Evolutionary conservation across 169 alveolate genomes (phyloP).

Genomic region (Besnoitia besnoiti): DNA sequence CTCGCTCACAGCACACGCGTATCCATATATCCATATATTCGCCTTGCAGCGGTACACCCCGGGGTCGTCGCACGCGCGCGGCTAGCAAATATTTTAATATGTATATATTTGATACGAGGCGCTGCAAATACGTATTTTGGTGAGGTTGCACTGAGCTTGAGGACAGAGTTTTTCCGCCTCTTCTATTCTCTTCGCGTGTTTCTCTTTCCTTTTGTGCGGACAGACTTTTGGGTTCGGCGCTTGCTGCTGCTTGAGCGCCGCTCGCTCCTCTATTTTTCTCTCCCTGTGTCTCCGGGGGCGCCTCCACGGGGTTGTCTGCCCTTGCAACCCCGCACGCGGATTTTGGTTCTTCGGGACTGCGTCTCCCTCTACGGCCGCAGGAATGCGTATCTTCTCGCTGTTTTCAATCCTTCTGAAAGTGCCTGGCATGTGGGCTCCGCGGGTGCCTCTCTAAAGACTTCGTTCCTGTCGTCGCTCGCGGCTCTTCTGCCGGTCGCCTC

Average conservation of each 20-base stretch:
- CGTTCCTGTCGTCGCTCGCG: neutral
- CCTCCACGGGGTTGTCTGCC: slow-evolving; percentile 31
- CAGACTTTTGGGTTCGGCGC: slow-evolving; percentile 39
- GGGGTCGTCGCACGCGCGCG: too few species aligned
- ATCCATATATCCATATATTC: too few species aligned
- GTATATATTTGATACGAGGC: too few species aligned
- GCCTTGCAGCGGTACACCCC: too few species aligned
- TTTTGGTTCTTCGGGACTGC: neutral
- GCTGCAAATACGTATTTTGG: too few species aligned
- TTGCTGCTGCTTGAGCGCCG: slow-evolving; percentile 12
- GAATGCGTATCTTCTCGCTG: neutral
- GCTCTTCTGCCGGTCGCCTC: neutral
- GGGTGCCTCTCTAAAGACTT: neutral
- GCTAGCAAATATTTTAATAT: too few species aligned
- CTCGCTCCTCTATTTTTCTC: slow-evolving; percentile 3
- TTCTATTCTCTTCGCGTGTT: neutral
- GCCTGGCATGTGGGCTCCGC: neutral
- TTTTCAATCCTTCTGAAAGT: neutral
- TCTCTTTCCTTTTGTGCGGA: neutral
- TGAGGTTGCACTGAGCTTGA: too few species aligned
- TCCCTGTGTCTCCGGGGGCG: neutral
- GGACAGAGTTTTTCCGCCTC: too few species aligned
- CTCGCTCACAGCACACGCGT: too few species aligned
- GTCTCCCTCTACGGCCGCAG: slow-evolving; percentile 5
- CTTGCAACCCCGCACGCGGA: neutral